phyloP scores from a whole-genome alignment of 208 protist species.

The Histomonas meleagridis region DNA sequence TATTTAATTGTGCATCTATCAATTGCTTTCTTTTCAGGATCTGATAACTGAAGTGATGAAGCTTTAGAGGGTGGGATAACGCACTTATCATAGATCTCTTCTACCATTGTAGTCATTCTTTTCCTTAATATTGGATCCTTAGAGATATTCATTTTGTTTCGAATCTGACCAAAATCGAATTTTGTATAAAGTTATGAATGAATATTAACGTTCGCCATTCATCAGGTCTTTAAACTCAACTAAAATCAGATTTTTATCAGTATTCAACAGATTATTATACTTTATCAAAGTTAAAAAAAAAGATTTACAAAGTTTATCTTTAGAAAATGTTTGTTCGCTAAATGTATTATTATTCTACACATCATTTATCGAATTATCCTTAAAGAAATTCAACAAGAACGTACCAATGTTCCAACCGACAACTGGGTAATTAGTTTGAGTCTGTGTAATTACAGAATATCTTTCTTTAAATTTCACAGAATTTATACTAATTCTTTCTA shows the following conservation, averaged over 20 bases:
- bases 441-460: neutral
- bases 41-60: neutral
- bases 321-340: too few relatives aligned
- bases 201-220: too few relatives aligned
- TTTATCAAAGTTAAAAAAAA: too few relatives aligned
- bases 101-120: neutral
- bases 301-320: too few relatives aligned
- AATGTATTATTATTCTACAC: too few relatives aligned
- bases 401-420: neutral
- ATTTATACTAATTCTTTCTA: neutral
- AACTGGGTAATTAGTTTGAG: neutral
- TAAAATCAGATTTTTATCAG: too few relatives aligned
- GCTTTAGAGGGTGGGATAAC: conserved; percentile 1
- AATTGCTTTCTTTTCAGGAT: conserved; percentile 25
- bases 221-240: too few relatives aligned
- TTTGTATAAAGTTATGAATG: too few relatives aligned
- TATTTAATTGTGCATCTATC: conserved; percentile 19
- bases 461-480: neutral
- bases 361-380: too few relatives aligned
- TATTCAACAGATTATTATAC: too few relatives aligned
- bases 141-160: conserved; percentile 1
- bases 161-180: too few relatives aligned
- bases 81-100: conserved; percentile 5
- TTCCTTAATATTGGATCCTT: conserved; percentile 9
- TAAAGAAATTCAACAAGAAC: neutral